phyloP scores from a whole-genome alignment of 2,329 filamentous ascomycete species.

The Aspergillus sp. region DNA sequence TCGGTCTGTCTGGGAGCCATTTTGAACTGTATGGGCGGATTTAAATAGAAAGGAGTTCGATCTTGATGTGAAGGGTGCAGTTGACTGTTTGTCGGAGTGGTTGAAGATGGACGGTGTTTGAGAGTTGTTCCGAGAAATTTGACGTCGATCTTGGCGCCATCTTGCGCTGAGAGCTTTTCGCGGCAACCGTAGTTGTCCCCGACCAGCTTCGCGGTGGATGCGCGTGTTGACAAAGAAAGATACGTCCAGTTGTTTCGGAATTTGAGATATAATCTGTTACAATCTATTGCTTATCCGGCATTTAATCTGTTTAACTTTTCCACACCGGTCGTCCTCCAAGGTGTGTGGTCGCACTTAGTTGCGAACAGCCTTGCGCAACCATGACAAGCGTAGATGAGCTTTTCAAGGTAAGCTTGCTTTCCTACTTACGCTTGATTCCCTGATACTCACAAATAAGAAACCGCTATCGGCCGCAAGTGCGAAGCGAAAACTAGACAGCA shows the following conservation, averaged over 20 bases:
- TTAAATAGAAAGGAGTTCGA: not conserved
- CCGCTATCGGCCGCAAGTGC: slow-evolving; percentile 45
- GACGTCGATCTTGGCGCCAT: slow-evolving; percentile 28
- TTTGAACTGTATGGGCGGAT: slow-evolving; percentile 17
- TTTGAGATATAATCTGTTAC: not conserved
- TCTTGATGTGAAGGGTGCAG: slow-evolving; percentile 6
- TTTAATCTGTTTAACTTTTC: too few relatives aligned
- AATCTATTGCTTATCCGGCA: not conserved
- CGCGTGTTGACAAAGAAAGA: not conserved
- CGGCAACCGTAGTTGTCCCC: slow-evolving; percentile 27
- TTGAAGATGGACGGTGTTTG: slow-evolving; percentile 5
- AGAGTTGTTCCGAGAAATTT: slow-evolving; percentile 32
- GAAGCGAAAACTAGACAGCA: slow-evolving; percentile 61
- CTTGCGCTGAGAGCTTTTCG: slow-evolving; percentile 33
- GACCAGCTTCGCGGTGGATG: slow-evolving; percentile 16
- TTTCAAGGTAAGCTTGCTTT: slow-evolving; percentile 48
- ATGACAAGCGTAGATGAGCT: slow-evolving; percentile 65
- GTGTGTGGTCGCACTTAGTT: not conserved
- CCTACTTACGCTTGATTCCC: not conserved
- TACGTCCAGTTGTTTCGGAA: not conserved
- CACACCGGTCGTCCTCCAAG: not conserved
- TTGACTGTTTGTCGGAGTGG: slow-evolving; percentile 8
- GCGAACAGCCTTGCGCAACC: slow-evolving; percentile 18
- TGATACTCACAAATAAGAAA: slow-evolving; percentile 41
- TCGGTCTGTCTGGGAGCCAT: slow-evolving; percentile 65